Conservation (phyloP, 202 grass and related monocot genomes). For the Setaria italica region DNA sequence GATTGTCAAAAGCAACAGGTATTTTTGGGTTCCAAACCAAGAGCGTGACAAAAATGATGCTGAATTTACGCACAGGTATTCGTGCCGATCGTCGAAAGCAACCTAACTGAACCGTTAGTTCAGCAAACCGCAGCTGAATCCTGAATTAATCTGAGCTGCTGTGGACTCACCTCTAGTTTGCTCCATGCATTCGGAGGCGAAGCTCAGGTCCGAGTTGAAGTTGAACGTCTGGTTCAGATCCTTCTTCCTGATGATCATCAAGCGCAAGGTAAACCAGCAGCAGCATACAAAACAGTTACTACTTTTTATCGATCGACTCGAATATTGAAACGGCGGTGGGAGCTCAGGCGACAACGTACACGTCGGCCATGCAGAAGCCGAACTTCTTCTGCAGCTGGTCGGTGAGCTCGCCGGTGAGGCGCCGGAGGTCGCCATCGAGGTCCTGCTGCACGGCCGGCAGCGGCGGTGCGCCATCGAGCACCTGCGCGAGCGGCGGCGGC, state of each 20-base stretch:
- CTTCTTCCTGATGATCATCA: constrained; percentile 41
- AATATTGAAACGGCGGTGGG: background rate
- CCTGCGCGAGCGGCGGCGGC: constrained; percentile 21
- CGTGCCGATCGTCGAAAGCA: background rate
- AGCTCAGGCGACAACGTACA: constrained; percentile 31
- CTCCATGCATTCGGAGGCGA: constrained; percentile 59
- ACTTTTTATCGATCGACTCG: background rate
- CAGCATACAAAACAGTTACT: background rate
- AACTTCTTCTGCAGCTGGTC: constrained; percentile 45
- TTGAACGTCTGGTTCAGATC: constrained; percentile 69
- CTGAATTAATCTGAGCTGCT: background rate
- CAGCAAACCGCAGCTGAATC: background rate
- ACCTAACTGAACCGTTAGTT: background rate
- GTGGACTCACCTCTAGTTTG: constrained; percentile 55
- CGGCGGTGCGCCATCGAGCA: constrained; percentile 29
- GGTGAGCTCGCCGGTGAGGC: constrained; percentile 23
- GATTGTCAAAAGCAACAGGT: no score
- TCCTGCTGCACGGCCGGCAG: background rate
- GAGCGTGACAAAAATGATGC: background rate
- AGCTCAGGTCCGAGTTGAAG: constrained; percentile 47
- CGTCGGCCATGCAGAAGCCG: constrained; percentile 57
- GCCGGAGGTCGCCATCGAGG: background rate
- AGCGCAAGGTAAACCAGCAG: background rate
- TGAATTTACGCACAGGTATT: background rate
- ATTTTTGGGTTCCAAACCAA: background rate